phyloP scores from a whole-genome alignment of 352 stramenopile species.

The Albugo laibachii region DNA sequence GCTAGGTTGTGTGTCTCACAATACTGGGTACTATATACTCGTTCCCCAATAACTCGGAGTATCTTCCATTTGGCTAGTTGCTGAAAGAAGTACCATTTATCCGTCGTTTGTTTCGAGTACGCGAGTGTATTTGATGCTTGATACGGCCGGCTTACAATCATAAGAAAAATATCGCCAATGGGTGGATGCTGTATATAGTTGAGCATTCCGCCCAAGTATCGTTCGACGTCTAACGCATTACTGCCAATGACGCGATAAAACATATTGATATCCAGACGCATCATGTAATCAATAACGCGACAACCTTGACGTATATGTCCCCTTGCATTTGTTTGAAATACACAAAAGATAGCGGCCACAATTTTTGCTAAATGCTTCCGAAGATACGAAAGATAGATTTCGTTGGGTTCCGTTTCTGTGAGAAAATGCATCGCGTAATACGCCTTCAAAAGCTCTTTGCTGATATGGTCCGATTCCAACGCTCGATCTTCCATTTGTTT shows the following conservation, averaged over 20 bases:
- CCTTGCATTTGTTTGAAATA: constrained; percentile 39
- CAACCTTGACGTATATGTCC: constrained; percentile 78
- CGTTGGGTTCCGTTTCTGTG: constrained; percentile 64
- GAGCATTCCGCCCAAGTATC: constrained; percentile 77
- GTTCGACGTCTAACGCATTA: constrained; percentile 29
- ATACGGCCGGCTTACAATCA: constrained; percentile 73
- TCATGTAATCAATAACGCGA: constrained; percentile 69
- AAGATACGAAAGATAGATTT: constrained; percentile 65
- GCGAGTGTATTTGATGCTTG: constrained; percentile 43
- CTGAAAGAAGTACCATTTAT: constrained; percentile 80
- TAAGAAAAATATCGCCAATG: constrained; percentile 74
- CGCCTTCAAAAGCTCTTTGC: constrained; percentile 41
- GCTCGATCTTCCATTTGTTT: constrained; percentile 5
- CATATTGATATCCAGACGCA: constrained; percentile 73
- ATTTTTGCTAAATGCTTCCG: constrained; percentile 59
- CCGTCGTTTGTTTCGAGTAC: constrained; percentile 40
- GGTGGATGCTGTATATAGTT: constrained; percentile 54
- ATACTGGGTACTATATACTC: constrained; percentile 46
- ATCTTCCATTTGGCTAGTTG: constrained; percentile 77
- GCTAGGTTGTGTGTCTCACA: constrained; percentile 50
- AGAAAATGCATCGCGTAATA: constrained; percentile 81
- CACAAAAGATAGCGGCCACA: constrained; percentile 56
- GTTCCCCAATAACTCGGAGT: constrained; percentile 59
- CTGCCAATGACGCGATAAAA: constrained; percentile 70
- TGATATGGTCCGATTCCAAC: constrained; percentile 19